Evolutionary conservation across 2,329 filamentous ascomycete species (phyloP).

Genomic region (Fusarium metavorans): DNA sequence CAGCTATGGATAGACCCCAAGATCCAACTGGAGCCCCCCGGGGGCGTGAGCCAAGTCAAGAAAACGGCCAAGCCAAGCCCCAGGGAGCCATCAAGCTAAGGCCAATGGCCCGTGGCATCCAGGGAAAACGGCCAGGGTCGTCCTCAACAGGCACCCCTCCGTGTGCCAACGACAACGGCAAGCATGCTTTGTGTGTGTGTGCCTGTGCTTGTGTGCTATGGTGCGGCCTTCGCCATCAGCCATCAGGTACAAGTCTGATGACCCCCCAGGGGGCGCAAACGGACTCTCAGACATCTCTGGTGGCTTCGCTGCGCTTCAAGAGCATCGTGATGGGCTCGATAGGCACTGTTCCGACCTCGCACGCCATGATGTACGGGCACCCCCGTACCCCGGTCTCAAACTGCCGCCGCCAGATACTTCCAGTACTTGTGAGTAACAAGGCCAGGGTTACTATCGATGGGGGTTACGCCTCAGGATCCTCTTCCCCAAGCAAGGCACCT

Average conservation of each 20-base stretch:
- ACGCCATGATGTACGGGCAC: constrained; percentile 27
- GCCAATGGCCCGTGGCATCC: constrained; percentile 30
- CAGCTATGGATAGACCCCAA: constrained; percentile 27
- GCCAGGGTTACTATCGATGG: constrained; percentile 16
- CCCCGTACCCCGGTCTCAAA: constrained; percentile 24
- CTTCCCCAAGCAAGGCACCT: constrained; percentile 2
- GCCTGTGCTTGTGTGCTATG: constrained; percentile 34
- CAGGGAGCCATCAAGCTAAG: constrained; percentile 32
- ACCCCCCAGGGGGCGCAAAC: constrained; percentile 32
- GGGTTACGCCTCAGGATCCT: constrained; percentile 11
- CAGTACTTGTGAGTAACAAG: constrained; percentile 29
- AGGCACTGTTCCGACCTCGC: constrained; percentile 19
- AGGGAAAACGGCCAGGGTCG: constrained; percentile 31
- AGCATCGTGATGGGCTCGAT: constrained; percentile 11
- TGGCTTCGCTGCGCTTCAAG: constrained; percentile 26
- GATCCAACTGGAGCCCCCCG: constrained; percentile 17
- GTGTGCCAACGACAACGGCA: constrained; percentile 29
- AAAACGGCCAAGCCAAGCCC: constrained; percentile 21
- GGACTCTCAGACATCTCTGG: constrained; percentile 11
- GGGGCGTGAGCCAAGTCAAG: constrained; percentile 35
- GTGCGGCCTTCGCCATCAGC: constrained; percentile 20
- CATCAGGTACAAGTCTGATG: constrained; percentile 32
- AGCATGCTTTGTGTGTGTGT: constrained; percentile 39
- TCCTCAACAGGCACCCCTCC: constrained; percentile 30
- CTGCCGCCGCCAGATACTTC: constrained; percentile 24